These are phyloP conservation scores for Linderniella brevidens DNA, from an alignment of 257 asterid species.

Conservation along the genomic window DNA sequence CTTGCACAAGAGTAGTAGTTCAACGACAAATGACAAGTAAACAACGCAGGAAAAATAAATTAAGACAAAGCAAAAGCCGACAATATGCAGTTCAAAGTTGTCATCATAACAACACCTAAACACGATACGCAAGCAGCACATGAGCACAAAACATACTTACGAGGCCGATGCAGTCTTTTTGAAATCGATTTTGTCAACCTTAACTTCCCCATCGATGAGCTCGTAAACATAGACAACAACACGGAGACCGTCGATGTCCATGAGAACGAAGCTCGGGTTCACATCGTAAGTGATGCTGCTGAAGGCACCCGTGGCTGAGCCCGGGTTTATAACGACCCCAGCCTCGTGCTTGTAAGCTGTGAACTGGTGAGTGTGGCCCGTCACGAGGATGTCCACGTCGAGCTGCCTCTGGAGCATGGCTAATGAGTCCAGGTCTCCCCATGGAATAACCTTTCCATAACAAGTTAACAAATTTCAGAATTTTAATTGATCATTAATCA, in stretches of 20 bases:
- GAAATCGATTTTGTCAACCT: constrained; percentile 95
- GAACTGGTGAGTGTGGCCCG: constrained; percentile 92
- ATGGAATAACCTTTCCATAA: constrained; percentile 69
- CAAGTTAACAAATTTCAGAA: constrained; percentile 1
- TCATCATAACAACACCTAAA: no score
- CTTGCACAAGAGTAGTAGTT: no score
- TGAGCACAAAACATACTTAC: no score
- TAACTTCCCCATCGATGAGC: constrained; percentile 92
- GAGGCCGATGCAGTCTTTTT: constrained; percentile 67
- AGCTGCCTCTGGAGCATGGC: constrained; percentile 98
- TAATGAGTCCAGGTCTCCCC: constrained; percentile 91
- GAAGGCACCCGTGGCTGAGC: constrained; percentile 94
- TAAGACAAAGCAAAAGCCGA: no score
- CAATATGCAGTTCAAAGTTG: no score
- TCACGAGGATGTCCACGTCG: constrained; percentile 87
- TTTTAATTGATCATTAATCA: background rate
- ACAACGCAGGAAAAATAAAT: no score
- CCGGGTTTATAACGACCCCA: constrained; percentile 93
- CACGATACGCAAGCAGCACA: no score
- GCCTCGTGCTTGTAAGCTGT: constrained; percentile 97
- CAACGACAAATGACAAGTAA: no score
- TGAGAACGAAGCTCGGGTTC: constrained; percentile 92
- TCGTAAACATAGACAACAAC: constrained; percentile 94
- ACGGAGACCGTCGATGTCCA: constrained; percentile 91
- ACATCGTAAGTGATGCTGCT: constrained; percentile 95